These are phyloP conservation scores for Sequoia sempervirens DNA, from an alignment of 75 land plant genomes.

Conservation along the genomic window DNA sequence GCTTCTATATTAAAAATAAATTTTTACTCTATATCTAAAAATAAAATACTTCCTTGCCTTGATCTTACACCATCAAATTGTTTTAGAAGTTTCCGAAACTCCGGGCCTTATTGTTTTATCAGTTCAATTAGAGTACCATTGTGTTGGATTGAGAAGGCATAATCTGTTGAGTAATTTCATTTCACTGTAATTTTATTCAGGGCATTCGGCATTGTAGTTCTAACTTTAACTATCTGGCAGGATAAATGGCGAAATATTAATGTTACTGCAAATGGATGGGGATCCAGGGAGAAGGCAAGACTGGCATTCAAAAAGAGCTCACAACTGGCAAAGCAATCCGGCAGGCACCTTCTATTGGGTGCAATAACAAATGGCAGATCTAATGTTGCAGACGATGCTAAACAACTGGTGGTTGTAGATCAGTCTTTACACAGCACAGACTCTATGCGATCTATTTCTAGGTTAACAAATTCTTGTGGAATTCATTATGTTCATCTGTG, in stretches of 20 bases:
- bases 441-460: background rate
- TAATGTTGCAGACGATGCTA: slow-evolving; percentile 1
- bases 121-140: background rate
- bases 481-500: background rate
- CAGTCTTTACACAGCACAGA: background rate
- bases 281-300: slow-evolving; percentile 14
- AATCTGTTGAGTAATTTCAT: background rate
- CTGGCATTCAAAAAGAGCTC: slow-evolving; percentile 13
- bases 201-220: background rate
- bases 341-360: background rate
- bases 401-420: background rate
- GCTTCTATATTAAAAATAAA: background rate
- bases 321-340: slow-evolving; percentile 7
- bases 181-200: background rate
- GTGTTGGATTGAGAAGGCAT: background rate
- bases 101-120: background rate
- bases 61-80: background rate
- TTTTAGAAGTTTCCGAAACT: background rate
- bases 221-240: background rate
- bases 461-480: background rate
- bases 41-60: background rate
- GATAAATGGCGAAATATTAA: slow-evolving; percentile 16
- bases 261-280: slow-evolving; percentile 12
- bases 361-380: background rate
- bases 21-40: background rate